These are phyloP conservation scores for Phytophthora litchii DNA, from an alignment of 352 stramenopile species.

Conservation along the genomic window DNA sequence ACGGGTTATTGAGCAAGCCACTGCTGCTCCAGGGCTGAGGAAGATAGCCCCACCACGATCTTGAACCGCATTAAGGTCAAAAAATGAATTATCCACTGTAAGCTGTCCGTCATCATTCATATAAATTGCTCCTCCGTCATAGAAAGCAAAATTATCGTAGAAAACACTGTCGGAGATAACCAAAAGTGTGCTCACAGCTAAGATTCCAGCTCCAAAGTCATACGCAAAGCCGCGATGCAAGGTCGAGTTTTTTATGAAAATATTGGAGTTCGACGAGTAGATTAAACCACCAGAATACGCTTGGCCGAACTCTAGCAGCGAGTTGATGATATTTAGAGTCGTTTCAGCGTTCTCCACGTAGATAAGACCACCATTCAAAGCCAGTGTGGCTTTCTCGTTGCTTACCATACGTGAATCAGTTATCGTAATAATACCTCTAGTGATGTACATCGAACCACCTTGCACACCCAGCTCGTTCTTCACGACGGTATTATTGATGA, in stretches of 20 bases:
- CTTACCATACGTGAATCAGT: constrained; percentile 37
- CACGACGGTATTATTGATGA: constrained; percentile 45
- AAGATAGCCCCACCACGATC: constrained; percentile 56
- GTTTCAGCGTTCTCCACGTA: constrained; percentile 45
- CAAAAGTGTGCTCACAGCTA: constrained; percentile 27
- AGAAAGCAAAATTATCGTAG: constrained; percentile 56
- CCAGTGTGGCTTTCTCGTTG: constrained; percentile 33
- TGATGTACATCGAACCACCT: constrained; percentile 37
- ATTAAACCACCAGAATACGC: constrained; percentile 52
- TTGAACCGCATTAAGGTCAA: constrained; percentile 47
- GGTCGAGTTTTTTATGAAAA: constrained; percentile 41
- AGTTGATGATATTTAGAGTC: constrained; percentile 41
- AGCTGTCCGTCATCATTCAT: constrained; percentile 42
- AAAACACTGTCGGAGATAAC: constrained; percentile 36
- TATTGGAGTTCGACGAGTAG: constrained; percentile 35
- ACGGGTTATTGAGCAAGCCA: constrained; percentile 28
- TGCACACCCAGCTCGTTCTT: constrained; percentile 16
- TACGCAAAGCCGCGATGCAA: constrained; percentile 40
- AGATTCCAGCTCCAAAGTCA: constrained; percentile 67
- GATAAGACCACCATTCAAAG: constrained; percentile 45
- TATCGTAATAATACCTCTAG: constrained; percentile 28
- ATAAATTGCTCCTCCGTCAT: constrained; percentile 64
- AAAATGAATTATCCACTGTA: constrained; percentile 15
- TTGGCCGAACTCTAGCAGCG: constrained; percentile 41
- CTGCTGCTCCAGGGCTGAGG: constrained; percentile 39